Evolutionary conservation across 257 asterid species (phyloP).

Genomic region (Eucommia ulmoides): DNA sequence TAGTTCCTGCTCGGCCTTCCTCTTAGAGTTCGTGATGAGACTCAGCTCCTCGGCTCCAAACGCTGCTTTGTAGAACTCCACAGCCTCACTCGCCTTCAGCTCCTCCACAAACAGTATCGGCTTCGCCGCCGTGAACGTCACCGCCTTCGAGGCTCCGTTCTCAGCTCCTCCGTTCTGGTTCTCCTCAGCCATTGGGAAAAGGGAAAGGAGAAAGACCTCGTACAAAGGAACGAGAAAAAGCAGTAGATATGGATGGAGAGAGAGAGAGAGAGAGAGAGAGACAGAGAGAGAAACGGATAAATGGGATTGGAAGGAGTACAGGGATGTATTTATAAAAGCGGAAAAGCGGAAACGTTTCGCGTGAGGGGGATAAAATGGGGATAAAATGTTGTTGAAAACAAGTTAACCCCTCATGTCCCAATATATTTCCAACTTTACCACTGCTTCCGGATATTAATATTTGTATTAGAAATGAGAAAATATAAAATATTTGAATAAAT

Average conservation of each 20-base stretch:
- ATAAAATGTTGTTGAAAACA: not conserved
- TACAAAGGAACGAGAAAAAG: not conserved
- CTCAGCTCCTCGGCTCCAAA: constrained; percentile 2
- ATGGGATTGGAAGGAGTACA: not conserved
- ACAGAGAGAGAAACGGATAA: not conserved
- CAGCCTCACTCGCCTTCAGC: not conserved
- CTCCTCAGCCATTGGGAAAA: not conserved
- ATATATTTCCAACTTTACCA: not conserved
- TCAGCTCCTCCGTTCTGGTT: not conserved
- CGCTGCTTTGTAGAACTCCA: constrained; percentile 1
- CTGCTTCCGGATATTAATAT: too few relatives aligned
- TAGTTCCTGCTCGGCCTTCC: constrained; percentile 3
- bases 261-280: not conserved
- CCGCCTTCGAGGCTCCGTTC: constrained; percentile 5
- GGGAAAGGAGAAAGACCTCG: not conserved
- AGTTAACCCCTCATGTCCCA: not conserved
- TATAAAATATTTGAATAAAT: too few relatives aligned
- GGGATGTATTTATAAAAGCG: not conserved
- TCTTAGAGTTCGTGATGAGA: not conserved
- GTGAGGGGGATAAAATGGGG: not conserved
- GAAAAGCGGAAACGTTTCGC: not conserved
- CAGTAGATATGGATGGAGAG: not conserved
- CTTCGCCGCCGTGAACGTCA: constrained; percentile 1
- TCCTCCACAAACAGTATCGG: not conserved
- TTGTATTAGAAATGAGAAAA: too few relatives aligned